These are phyloP conservation scores for Annona cherimola DNA, from an alignment of 164 flowering plant species.

Conservation along the genomic window DNA sequence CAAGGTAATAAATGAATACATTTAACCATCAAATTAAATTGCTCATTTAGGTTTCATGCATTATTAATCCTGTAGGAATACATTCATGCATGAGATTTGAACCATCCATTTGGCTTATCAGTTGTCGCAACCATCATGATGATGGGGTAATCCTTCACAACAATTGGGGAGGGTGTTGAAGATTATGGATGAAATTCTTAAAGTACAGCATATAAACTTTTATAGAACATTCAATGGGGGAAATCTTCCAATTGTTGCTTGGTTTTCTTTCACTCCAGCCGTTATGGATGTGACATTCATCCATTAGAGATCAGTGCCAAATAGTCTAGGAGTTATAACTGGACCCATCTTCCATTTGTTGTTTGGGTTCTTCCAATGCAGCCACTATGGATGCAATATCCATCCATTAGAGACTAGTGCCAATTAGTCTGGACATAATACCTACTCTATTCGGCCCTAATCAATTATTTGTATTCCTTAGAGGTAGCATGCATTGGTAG, in stretches of 20 bases:
- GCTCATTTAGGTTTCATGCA: background rate
- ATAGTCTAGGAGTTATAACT: no score
- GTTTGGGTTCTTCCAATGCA: background rate
- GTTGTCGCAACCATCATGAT: background rate
- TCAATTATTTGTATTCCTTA: background rate
- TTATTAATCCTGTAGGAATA: background rate
- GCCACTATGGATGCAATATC: background rate
- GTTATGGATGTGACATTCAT: background rate
- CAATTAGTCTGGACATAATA: no score
- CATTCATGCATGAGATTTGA: background rate
- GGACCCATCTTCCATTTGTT: background rate
- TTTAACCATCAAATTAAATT: background rate
- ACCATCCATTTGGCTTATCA: background rate
- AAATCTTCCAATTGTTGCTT: background rate
- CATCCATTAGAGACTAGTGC: no score
- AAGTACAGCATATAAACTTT: background rate
- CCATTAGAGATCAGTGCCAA: no score
- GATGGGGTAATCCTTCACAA: background rate
- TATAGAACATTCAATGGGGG: background rate
- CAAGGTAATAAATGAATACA: conserved; percentile 32
- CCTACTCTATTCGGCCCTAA: background rate
- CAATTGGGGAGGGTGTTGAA: background rate
- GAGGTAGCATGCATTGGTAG: background rate
- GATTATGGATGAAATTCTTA: background rate
- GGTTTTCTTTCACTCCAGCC: background rate